These are phyloP conservation scores for Talaromyces borbonicus DNA, from an alignment of 495 filamentous ascomycete genomes.

Conservation along the genomic window DNA sequence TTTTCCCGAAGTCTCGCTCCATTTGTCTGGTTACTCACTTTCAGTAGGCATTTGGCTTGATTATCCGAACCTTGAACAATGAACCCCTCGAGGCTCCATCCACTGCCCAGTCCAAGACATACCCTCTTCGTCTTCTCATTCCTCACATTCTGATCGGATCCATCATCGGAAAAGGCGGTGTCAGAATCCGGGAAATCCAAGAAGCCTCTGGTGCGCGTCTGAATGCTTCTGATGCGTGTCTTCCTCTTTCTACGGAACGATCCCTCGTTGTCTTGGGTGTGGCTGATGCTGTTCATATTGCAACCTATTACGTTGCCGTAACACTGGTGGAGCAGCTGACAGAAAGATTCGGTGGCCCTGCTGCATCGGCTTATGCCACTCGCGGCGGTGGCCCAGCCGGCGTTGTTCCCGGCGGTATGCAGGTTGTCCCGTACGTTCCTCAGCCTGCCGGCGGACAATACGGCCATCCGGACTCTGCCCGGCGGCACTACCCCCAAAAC, in stretches of 20 bases:
- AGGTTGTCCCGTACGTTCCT: constrained; percentile 90
- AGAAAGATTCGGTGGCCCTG: constrained; percentile 89
- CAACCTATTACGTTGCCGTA: constrained; percentile 94
- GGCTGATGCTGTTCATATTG: constrained; percentile 93
- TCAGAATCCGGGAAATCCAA: constrained; percentile 95
- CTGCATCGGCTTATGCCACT: constrained; percentile 92
- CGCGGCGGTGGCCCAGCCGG: constrained; percentile 88
- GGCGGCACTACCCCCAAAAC: constrained; percentile 54
- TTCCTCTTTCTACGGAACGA: constrained; percentile 88
- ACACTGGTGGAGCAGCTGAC: constrained; percentile 94
- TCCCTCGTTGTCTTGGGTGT: constrained; percentile 92
- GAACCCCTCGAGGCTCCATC: constrained; percentile 81
- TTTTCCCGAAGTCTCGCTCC: constrained; percentile 10
- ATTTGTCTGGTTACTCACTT: neutral
- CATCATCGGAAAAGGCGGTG: constrained; percentile 94
- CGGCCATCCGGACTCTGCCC: constrained; percentile 81
- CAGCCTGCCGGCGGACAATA: constrained; percentile 87
- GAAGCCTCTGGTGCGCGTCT: constrained; percentile 93
- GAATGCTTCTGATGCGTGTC: constrained; percentile 89
- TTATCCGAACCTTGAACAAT: constrained; percentile 96
- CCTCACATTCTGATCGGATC: constrained; percentile 96
- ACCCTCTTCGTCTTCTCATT: constrained; percentile 88
- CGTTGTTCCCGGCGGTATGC: constrained; percentile 92
- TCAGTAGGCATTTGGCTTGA: constrained; percentile 84
- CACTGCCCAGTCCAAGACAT: constrained; percentile 88